Percentiles rank a stretch among this genome's conserved stretches.
These are phyloP conservation scores for Beverwykella pulmonaria DNA, from an alignment of 495 filamentous ascomycete genomes.

Conservation along the genomic window DNA sequence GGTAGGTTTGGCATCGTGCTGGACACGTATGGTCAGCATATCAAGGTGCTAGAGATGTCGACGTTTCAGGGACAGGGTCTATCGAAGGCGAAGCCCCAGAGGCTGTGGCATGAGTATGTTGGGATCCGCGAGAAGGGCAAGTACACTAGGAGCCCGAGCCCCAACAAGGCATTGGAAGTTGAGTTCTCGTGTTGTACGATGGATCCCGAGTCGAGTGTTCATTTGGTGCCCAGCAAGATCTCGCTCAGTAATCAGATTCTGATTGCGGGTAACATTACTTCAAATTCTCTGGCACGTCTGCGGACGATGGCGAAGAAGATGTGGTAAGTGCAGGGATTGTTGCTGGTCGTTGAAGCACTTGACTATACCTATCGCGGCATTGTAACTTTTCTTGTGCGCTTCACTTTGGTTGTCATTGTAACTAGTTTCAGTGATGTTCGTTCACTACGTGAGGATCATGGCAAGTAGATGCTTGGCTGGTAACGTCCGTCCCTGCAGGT, in stretches of 20 bases:
- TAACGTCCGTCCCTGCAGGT: too few relatives aligned
- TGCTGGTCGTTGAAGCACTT: too few relatives aligned
- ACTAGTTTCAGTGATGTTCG: too few relatives aligned
- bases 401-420: too few relatives aligned
- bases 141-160: neutral
- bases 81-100: neutral
- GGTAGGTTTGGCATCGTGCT: constrained; percentile 24
- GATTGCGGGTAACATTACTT: constrained; percentile 21
- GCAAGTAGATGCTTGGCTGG: too few relatives aligned
- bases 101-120: constrained; percentile 19
- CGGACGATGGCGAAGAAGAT: neutral
- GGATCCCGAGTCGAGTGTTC: neutral
- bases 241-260: constrained; percentile 10
- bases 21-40: neutral
- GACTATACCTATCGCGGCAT: too few relatives aligned
- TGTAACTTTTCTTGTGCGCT: too few relatives aligned
- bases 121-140: neutral
- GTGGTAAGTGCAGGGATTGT: too few relatives aligned
- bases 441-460: too few relatives aligned
- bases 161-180: constrained; percentile 9
- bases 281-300: constrained; percentile 9
- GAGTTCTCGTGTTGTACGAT: neutral
- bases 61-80: constrained; percentile 9
- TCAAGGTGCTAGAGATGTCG: constrained; percentile 4
- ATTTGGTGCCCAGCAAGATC: constrained; percentile 4